Evolutionary conservation across 225 moss, liverwort and hornwort genomes (phyloP), one percentile per base, ranked within the genome.

Genomic region (Antitrichia curtipendula): DNA sequence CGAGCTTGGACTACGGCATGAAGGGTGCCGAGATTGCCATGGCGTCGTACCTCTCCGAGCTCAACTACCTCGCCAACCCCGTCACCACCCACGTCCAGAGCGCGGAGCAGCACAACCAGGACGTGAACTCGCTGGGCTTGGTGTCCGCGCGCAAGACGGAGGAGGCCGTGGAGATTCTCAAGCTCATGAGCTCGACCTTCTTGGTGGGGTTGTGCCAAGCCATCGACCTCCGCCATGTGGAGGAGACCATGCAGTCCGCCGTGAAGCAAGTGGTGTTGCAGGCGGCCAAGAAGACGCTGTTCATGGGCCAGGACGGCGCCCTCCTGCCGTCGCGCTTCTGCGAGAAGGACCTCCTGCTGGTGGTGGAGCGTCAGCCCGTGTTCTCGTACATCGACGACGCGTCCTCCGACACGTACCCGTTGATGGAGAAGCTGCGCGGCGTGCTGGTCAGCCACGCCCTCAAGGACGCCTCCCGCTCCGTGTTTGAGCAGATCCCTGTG

Each of bases 21-120:
- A 95, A 95, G 77, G 95, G 95, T 12, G 95, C 93, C 18, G 95
- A 95, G 82, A 95, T 95, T 41, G 93, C 95, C 36, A 95, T 95
- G 95, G 81, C 92, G 6, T 52, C 92, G 34, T 95, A 95, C 81
- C 88, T 91, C 1, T 90, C 90, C 16, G 95, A 95, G 70, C 90
- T 95, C 34, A 92, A 92, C 75, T 94, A 91, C 63, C 82, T 95
- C 7, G 94, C 94, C 36, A 94, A 94, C 60, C 94, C 93, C 6
- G 94, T 94, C 57, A 93, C 94, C 65, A 92, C 91, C 24, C 95
- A 64, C 87, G 91, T 92, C 1, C 94, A 95, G 40, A 93, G 93
- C 45, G 94, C 95, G 3, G 95, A 95, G 86, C 90, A 94, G 32
- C 89, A 94, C 63, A 94, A 95, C 87, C 91, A 94, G 78, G 95